These are phyloP conservation scores for Venturiaceae sp. DNA, from an alignment of 2,329 filamentous ascomycete species.

Conservation along the genomic window DNA sequence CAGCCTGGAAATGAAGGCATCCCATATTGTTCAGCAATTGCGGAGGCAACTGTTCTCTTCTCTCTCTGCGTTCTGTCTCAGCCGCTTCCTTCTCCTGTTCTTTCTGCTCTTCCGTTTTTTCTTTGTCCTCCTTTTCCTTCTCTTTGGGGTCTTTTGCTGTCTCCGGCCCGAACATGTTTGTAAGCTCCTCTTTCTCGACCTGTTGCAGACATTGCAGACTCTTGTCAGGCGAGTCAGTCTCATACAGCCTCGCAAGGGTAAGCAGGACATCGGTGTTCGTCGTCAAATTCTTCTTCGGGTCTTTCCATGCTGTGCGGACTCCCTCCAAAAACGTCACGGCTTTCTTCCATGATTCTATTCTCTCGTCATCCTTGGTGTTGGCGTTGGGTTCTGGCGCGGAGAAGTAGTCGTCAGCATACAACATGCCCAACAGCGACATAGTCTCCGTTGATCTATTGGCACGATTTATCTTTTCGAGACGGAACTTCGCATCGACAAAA, in stretches of 20 bases:
- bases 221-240: slow-evolving; percentile 76
- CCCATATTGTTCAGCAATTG: slow-evolving; percentile 96
- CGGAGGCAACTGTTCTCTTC: slow-evolving; percentile 74
- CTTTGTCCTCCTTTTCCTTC: slow-evolving; percentile 18
- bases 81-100: slow-evolving; percentile 17
- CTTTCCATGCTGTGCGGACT: slow-evolving; percentile 84
- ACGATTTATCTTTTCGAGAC: slow-evolving; percentile 88
- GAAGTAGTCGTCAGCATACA: slow-evolving; percentile 94
- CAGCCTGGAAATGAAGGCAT: slow-evolving; percentile 85
- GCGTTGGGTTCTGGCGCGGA: slow-evolving; percentile 50
- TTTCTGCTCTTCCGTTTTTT: slow-evolving; percentile 25
- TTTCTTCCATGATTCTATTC: slow-evolving; percentile 64
- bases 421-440: slow-evolving; percentile 80
- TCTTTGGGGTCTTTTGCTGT: slow-evolving; percentile 37
- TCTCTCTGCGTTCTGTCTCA: no score
- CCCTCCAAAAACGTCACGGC: slow-evolving; percentile 75
- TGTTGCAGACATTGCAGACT: slow-evolving; percentile 85
- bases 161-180: slow-evolving; percentile 64
- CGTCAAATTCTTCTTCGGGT: slow-evolving; percentile 71
- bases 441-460: slow-evolving; percentile 75
- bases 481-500: slow-evolving; percentile 82
- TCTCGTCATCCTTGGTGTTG: slow-evolving; percentile 64
- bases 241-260: slow-evolving; percentile 86
- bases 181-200: slow-evolving; percentile 81
- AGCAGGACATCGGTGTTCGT: slow-evolving; percentile 82